Conservation (phyloP, 1,284 basidiomycete species). For the Chondrostereum purpureum region DNA sequence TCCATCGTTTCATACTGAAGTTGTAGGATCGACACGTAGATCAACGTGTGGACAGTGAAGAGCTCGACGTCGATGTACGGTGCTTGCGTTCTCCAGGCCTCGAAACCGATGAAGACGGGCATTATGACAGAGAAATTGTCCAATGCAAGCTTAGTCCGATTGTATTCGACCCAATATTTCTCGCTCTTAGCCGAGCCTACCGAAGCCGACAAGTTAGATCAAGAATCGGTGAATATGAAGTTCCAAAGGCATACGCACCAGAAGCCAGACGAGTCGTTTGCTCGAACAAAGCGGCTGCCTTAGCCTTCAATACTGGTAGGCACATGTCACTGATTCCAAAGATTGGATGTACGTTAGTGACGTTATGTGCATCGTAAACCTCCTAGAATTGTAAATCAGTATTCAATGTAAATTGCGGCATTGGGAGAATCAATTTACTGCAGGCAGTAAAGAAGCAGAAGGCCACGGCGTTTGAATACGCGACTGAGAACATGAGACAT, state of each 20-base stretch:
- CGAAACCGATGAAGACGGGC: conserved; percentile 31
- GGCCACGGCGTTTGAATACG: conserved; percentile 51
- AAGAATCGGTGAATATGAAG: conserved; percentile 5
- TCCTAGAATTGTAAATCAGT: neutral
- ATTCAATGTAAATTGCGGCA: neutral
- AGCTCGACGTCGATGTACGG: conserved; percentile 36
- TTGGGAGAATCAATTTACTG: conserved; percentile 10
- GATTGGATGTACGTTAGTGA: neutral
- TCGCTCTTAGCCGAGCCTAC: conserved; percentile 22
- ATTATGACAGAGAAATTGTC: conserved; percentile 35
- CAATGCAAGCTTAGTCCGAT: conserved; percentile 35
- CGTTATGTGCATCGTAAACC: neutral
- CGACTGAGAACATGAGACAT: conserved; percentile 41
- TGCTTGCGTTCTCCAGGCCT: conserved; percentile 23
- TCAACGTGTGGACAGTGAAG: conserved; percentile 43
- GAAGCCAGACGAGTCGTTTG: conserved; percentile 39
- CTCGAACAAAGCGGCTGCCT: conserved; percentile 45
- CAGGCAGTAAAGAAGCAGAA: conserved; percentile 19
- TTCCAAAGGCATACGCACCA: conserved; percentile 24
- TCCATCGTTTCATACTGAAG: conserved; percentile 35
- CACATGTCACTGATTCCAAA: conserved; percentile 17
- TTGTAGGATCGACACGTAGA: conserved; percentile 45
- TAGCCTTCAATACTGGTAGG: conserved; percentile 35
- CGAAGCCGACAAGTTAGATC: conserved; percentile 12
- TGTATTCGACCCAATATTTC: conserved; percentile 30